Evolutionary conservation across 2,329 filamentous ascomycete genomes (phyloP).

Genomic region (Exophiala dermatitidis): DNA sequence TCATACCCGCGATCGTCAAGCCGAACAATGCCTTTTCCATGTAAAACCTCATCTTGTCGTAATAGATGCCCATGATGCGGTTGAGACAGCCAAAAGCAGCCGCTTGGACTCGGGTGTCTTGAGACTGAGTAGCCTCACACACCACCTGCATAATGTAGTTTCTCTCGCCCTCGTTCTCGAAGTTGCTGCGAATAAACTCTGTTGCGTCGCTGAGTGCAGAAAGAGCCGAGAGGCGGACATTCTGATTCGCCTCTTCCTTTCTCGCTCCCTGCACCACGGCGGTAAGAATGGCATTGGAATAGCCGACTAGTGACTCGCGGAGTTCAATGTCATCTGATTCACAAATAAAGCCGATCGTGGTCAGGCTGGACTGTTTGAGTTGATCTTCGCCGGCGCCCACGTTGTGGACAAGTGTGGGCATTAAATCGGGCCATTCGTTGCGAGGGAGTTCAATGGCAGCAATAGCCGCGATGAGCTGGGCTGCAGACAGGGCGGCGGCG

Average conservation of each 20-base stretch:
- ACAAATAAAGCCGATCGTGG: slow-evolving; percentile 97
- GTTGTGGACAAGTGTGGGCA: slow-evolving; percentile 82
- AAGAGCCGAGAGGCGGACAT: slow-evolving; percentile 88
- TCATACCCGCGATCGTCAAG: slow-evolving; percentile 96
- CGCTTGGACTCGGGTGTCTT: slow-evolving; percentile 85
- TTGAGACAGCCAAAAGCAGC: slow-evolving; percentile 95
- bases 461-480: slow-evolving; percentile 92
- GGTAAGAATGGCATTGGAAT: slow-evolving; percentile 96
- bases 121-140: slow-evolving; percentile 94
- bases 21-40: slow-evolving; percentile 99
- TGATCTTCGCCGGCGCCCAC: slow-evolving; percentile 79
- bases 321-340: slow-evolving; percentile 88
- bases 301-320: slow-evolving; percentile 67
- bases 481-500: slow-evolving; percentile 79
- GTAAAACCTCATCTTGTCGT: slow-evolving; percentile 99
- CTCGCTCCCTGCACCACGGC: slow-evolving; percentile 95
- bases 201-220: slow-evolving; percentile 91
- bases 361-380: slow-evolving; percentile 89
- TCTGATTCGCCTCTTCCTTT: slow-evolving; percentile 86
- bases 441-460: slow-evolving; percentile 90
- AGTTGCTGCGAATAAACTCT: slow-evolving; percentile 96
- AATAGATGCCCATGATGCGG: slow-evolving; percentile 97
- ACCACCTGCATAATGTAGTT: slow-evolving; percentile 99
- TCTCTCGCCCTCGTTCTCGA: slow-evolving; percentile 96
- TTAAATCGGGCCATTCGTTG: slow-evolving; percentile 87